Percentiles rank a stretch among this genome's conserved stretches.
phyloP scores from a whole-genome alignment of 1,139 yeast genomes.

The Blastobotrys proliferans region DNA sequence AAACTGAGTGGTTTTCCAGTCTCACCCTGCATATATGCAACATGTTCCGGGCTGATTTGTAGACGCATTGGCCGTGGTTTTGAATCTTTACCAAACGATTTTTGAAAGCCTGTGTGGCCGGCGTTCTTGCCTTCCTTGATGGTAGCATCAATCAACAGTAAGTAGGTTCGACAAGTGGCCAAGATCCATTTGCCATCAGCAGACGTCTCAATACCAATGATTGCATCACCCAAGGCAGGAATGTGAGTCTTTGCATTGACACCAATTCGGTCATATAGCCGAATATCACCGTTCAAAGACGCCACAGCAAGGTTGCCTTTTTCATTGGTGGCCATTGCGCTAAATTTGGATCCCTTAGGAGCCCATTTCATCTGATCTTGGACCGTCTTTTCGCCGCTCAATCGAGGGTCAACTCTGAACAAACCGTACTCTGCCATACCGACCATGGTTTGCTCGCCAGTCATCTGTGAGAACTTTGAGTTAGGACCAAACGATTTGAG shows the following conservation, averaged over 20 bases:
- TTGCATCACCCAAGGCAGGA: constrained; percentile 78
- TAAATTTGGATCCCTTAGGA: constrained; percentile 50
- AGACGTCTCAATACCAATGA: constrained; percentile 63
- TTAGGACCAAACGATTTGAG: constrained; percentile 63
- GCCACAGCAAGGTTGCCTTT: constrained; percentile 74
- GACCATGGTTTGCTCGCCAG: constrained; percentile 66
- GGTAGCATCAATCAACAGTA: constrained; percentile 62
- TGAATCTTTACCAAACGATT: constrained; percentile 58
- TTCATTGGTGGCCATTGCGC: constrained; percentile 66
- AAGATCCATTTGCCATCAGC: constrained; percentile 79
- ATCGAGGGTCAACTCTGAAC: constrained; percentile 76
- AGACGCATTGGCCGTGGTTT: constrained; percentile 70
- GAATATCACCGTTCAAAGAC: constrained; percentile 67
- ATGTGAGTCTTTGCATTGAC: constrained; percentile 68
- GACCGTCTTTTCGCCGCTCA: constrained; percentile 53
- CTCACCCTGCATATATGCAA: constrained; percentile 54
- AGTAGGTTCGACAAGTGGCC: constrained; percentile 70
- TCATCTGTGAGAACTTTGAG: constrained; percentile 65
- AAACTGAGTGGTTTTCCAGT: constrained; percentile 53
- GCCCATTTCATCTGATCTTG: constrained; percentile 53
- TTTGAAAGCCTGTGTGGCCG: constrained; percentile 61
- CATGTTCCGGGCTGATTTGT: constrained; percentile 67
- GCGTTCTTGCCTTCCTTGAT: constrained; percentile 59
- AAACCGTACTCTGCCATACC: constrained; percentile 65
- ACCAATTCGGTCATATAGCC: constrained; percentile 69